Conservation (phyloP, 345 rosid genomes). For the Salix dunnii region DNA sequence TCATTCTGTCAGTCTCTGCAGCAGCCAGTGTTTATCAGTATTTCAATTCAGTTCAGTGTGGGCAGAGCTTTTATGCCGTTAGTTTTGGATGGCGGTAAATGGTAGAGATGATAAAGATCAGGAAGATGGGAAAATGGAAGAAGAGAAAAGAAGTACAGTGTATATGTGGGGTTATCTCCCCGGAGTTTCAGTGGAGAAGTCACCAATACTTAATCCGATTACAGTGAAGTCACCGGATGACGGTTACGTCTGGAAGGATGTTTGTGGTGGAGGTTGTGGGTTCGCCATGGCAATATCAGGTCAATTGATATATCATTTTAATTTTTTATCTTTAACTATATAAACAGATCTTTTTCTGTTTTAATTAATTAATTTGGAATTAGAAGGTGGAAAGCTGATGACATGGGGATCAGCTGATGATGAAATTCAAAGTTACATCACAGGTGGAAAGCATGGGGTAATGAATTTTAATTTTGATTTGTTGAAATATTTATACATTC, state of each 20-base stretch:
- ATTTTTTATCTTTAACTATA: no score
- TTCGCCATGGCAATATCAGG: constrained; percentile 87
- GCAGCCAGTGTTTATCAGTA: no score
- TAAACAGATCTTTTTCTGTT: not conserved
- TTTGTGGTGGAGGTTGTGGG: constrained; percentile 83
- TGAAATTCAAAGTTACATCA: constrained; percentile 63
- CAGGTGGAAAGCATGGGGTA: constrained; percentile 90
- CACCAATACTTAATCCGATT: constrained; percentile 55
- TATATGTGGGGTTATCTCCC: constrained; percentile 84
- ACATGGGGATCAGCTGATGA: constrained; percentile 84
- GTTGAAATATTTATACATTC: not conserved
- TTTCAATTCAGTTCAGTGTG: no score
- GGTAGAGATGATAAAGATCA: constrained; percentile 12
- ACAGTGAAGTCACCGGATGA: constrained; percentile 34
- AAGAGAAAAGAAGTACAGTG: constrained; percentile 29
- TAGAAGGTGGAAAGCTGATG: constrained; percentile 67
- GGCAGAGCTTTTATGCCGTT: no score
- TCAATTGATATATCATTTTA: not conserved
- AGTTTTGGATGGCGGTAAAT: constrained; percentile 32
- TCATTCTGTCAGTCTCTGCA: no score
- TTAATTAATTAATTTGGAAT: not conserved
- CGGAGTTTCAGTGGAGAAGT: constrained; percentile 54
- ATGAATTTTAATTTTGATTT: constrained; percentile 11
- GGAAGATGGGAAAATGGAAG: constrained; percentile 3
- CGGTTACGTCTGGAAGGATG: constrained; percentile 63